Evolutionary conservation across 495 filamentous ascomycete species (phyloP).

Genomic region (Hyaloscypha variabilis): DNA sequence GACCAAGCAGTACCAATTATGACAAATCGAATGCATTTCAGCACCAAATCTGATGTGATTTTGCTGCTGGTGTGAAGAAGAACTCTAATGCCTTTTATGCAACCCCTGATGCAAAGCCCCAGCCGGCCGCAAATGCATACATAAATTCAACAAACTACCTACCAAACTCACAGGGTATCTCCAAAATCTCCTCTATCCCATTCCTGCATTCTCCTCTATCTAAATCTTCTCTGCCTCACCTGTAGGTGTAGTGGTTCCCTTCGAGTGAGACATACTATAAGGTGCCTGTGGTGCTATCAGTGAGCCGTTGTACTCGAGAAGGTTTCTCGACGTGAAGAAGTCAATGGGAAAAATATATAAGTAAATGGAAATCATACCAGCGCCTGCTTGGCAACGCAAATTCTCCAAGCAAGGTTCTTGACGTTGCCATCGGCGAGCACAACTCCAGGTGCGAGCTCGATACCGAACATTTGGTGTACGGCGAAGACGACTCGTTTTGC

Average conservation of each 20-base stretch:
- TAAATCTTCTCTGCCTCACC: constrained; percentile 37
- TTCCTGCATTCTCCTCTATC: constrained; percentile 5
- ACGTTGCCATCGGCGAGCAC: constrained; percentile 93
- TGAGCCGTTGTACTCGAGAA: not conserved
- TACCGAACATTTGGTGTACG: constrained; percentile 95
- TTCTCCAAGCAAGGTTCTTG: constrained; percentile 88
- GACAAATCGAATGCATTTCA: too few species aligned
- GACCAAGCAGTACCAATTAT: too few species aligned
- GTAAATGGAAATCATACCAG: constrained; percentile 60
- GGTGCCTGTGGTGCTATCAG: constrained; percentile 50
- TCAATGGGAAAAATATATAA: constrained; percentile 21
- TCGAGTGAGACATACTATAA: constrained; percentile 65
- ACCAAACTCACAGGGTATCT: constrained; percentile 16
- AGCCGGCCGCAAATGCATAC: constrained; percentile 1
- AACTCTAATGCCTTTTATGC: constrained; percentile 7
- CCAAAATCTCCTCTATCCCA: not conserved
- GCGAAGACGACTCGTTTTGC: constrained; percentile 90
- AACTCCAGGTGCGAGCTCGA: constrained; percentile 92
- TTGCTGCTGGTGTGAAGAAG: not conserved
- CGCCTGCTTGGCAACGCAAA: constrained; percentile 94
- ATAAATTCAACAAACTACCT: constrained; percentile 4
- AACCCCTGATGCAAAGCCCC: constrained; percentile 3
- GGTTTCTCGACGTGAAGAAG: not conserved
- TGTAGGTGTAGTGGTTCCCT: constrained; percentile 55
- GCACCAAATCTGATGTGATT: not conserved